These are phyloP conservation scores for Melampsora abietis-canadensis DNA, from an alignment of 1,284 basidiomycete genomes.

Conservation along the genomic window DNA sequence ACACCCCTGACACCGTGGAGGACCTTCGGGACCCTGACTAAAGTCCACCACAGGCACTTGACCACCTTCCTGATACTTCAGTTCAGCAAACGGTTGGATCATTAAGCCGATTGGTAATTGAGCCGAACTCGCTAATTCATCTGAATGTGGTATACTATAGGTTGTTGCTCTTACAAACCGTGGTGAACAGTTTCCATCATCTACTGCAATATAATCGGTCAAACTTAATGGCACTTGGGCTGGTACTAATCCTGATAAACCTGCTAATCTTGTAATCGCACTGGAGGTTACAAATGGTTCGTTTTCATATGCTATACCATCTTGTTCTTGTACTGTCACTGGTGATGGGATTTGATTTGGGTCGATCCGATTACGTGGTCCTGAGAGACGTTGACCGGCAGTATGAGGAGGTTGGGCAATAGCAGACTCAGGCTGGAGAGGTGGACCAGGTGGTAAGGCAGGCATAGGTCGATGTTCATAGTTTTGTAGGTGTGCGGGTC, in stretches of 20 bases:
- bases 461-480: conserved; percentile 40
- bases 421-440: conserved; percentile 18
- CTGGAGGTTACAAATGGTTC: conserved; percentile 72
- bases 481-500: conserved; percentile 22
- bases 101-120: conserved; percentile 78
- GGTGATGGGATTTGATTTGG: conserved; percentile 87
- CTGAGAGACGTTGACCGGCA: conserved; percentile 58
- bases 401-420: conserved; percentile 56
- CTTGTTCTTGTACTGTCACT: conserved; percentile 74
- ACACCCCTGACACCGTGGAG: conserved; percentile 80
- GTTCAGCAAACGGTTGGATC: conserved; percentile 85
- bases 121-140: conserved; percentile 75
- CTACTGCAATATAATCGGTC: conserved; percentile 81
- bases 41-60: conserved; percentile 69
- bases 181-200: conserved; percentile 79
- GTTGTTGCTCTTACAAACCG: conserved; percentile 66
- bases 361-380: conserved; percentile 76
- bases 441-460: conserved; percentile 31
- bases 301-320: conserved; percentile 77
- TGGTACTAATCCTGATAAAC: conserved; percentile 45
- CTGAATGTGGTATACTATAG: conserved; percentile 72
- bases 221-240: conserved; percentile 73
- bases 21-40: conserved; percentile 63
- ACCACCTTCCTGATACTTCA: conserved; percentile 66
- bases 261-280: conserved; percentile 56